Conservation (phyloP, 2,329 filamentous ascomycete genomes). For the Fusarium pseudoanthophilum region DNA sequence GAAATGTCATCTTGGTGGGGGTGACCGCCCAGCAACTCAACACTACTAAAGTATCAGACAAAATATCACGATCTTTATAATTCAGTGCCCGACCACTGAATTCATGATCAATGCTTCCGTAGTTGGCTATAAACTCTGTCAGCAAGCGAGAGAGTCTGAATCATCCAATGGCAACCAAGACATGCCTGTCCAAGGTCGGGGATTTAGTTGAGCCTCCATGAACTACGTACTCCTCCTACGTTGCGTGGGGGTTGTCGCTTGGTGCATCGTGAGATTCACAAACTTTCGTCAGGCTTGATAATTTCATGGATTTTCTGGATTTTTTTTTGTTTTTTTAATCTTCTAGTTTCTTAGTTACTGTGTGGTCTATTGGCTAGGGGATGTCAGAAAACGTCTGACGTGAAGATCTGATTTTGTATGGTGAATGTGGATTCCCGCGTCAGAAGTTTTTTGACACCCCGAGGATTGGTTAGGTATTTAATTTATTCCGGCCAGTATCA, state of each 20-base stretch:
- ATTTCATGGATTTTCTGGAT: neutral
- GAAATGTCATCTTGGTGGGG: neutral
- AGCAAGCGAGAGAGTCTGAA: neutral
- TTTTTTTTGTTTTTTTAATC: neutral
- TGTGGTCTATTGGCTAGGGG: neutral
- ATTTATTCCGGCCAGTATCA: neutral
- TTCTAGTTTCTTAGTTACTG: neutral
- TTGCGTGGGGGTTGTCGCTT: neutral
- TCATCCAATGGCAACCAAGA: neutral
- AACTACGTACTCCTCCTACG: neutral
- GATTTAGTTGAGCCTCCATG: neutral
- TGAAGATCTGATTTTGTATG: too few species aligned
- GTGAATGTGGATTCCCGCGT: too few species aligned
- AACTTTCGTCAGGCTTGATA: neutral
- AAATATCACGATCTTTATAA: slow-evolving; percentile 10
- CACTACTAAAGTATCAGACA: neutral
- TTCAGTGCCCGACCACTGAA: neutral
- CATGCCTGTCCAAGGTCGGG: neutral
- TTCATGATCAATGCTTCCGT: neutral
- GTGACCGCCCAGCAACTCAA: slow-evolving; percentile 1
- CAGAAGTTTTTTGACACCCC: too few species aligned
- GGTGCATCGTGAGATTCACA: neutral
- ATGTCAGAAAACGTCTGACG: too few species aligned
- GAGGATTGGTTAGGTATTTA: too few species aligned
- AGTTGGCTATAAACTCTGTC: neutral